Base-by-base conservation (phyloP, 768 basidiomycete genomes). In the Podaxis sp. region DNA sequence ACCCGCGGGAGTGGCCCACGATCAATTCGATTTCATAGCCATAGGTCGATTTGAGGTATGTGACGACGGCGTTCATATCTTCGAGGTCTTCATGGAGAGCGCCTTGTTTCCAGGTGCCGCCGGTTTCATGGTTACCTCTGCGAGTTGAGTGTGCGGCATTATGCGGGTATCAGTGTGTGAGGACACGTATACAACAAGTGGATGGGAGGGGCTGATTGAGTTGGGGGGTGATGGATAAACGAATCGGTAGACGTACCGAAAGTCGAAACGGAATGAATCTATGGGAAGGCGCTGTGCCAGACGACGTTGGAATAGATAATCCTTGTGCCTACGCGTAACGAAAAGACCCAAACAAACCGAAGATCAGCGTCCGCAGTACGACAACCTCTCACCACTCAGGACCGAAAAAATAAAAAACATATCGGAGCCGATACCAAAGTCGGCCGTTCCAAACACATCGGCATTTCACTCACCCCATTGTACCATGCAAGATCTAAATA, bases 231-330 rank as follows among this genome's bases (percentile, higher is more conserved):
- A 28, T 11, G 24, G 22, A n/a, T n/a, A 1, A 24, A 12, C 15
- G n/a, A 44, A 44, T 13, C 13, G 60, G 19, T 51, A n/a, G 49
- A 70, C 84, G 61, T 69, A 92, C 90, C 91, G 84, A 75, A 95
- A 95, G 72, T 95, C 92, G 69, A 95, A 93, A 36, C 92, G 83
- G 71, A 94, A 93, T 2, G 91, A 93, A 72, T 95, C 92, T 24
- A 90, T 69, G 0, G 90, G 88, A 13, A 93, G 73, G 40, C 77
- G 79, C 42, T 73, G 71, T 2, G 89, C 90, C 19, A 94, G 84
- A 13, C 82, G 84, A 69, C 87, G 88, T 73, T 90, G 88, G 77
- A 89, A 93, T 53, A 94, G 72, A 75, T 94, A 94, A 71, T 94
- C 88, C 68, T 93, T 93, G 73, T 94, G 92, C 69, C 92, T 93